Evolutionary conservation across 768 basidiomycete genomes (phyloP).

Genomic region (Dictyophora rubrovolvata): DNA sequence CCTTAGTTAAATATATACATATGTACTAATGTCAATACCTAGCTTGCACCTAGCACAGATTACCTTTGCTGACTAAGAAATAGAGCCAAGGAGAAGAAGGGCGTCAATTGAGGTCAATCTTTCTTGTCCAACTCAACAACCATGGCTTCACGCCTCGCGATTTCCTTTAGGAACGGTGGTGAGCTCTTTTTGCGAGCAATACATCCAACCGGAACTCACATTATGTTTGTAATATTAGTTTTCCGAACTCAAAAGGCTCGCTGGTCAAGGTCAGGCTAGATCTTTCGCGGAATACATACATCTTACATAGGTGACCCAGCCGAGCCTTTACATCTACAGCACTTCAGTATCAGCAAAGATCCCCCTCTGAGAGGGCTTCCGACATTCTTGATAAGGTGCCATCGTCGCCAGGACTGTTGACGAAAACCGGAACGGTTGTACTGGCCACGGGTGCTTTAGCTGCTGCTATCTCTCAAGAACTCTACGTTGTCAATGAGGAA

Average conservation of each 20-base stretch:
- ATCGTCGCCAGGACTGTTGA: conserved; percentile 77
- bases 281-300: conserved; percentile 4
- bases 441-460: conserved; percentile 84
- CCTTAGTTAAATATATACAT: neutral
- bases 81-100: neutral
- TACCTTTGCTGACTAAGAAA: neutral
- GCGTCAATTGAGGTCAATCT: neutral
- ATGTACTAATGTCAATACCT: neutral
- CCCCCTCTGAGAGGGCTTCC: conserved; percentile 78
- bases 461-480: conserved; percentile 90
- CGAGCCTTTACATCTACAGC: conserved; percentile 43
- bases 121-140: conserved; percentile 3
- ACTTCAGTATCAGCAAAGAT: conserved; percentile 46
- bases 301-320: conserved; percentile 26
- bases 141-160: conserved; percentile 22
- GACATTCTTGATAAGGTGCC: conserved; percentile 84
- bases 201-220: neutral
- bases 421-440: conserved; percentile 89
- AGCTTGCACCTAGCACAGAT: neutral
- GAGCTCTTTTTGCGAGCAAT: neutral
- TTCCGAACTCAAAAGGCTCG: conserved; percentile 30
- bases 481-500: conserved; percentile 97
- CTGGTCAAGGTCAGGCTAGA: conserved; percentile 27
- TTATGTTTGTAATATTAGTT: conserved; percentile 12
- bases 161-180: conserved; percentile 17